Conservation (phyloP, 768 basidiomycete genomes). For the Hypholoma fasciculare region DNA sequence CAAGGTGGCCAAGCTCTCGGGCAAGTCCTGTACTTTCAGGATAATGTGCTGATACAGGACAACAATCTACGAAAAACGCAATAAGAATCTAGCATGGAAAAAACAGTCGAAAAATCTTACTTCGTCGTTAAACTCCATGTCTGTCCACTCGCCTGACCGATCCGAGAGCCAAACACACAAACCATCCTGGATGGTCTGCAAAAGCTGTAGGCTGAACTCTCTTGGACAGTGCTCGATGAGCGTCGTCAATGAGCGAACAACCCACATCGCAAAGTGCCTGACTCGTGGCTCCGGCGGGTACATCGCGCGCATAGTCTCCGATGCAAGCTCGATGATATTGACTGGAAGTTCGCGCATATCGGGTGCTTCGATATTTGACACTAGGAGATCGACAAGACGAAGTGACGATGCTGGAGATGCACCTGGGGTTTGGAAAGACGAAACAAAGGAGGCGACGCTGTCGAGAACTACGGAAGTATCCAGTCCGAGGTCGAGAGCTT, state of each 20-base stretch:
- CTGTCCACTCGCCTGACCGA: constrained; percentile 46
- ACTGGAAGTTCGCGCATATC: constrained; percentile 55
- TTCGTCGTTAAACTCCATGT: constrained; percentile 59
- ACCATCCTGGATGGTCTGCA: constrained; percentile 55
- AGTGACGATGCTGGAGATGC: constrained; percentile 35
- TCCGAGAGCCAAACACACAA: constrained; percentile 66
- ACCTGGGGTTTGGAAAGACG: constrained; percentile 30
- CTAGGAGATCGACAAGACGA: constrained; percentile 61
- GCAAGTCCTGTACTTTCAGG: constrained; percentile 49
- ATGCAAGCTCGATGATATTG: constrained; percentile 56
- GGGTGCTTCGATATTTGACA: constrained; percentile 51
- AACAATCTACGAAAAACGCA: constrained; percentile 42
- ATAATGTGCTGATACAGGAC: constrained; percentile 64
- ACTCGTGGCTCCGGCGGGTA: constrained; percentile 67
- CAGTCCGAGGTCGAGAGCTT: constrained; percentile 60
- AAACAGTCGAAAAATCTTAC: constrained; percentile 34
- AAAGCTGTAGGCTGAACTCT: constrained; percentile 42
- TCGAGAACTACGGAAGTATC: constrained; percentile 57
- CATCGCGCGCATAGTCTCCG: constrained; percentile 55
- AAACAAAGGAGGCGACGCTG: constrained; percentile 49
- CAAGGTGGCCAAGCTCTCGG: constrained; percentile 39
- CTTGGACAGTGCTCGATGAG: constrained; percentile 57
- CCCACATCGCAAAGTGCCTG: constrained; percentile 59
- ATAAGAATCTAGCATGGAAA: neutral
- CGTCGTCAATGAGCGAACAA: constrained; percentile 53